These are phyloP conservation scores for Podaxis pistillaris DNA, from an alignment of 768 basidiomycete species.

Conservation along the genomic window DNA sequence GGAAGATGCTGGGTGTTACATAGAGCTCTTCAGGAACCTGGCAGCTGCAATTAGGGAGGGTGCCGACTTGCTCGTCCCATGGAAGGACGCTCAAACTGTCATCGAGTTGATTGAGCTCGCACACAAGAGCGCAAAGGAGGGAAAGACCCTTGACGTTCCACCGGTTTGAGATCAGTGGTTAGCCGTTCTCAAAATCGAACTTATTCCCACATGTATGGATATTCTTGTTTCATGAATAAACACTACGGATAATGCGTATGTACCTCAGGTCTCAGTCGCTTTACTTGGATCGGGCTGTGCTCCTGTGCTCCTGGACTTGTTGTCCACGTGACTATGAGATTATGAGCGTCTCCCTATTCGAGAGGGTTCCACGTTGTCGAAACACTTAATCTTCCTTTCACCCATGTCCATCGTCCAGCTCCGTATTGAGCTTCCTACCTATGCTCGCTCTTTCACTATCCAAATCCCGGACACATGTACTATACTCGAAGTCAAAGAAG, in stretches of 20 bases:
- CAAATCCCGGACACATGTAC: slow-evolving; percentile 46
- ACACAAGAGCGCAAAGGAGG: slow-evolving; percentile 62
- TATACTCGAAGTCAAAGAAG: slow-evolving; percentile 63
- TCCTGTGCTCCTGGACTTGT: no score
- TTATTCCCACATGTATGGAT: background rate
- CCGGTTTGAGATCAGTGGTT: background rate
- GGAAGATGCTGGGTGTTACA: slow-evolving; percentile 54
- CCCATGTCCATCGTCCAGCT: slow-evolving; percentile 47
- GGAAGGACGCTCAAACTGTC: slow-evolving; percentile 68
- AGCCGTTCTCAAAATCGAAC: no score
- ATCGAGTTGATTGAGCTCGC: slow-evolving; percentile 80
- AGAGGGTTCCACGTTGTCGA: slow-evolving; percentile 26
- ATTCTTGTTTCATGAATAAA: background rate
- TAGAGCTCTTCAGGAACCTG: slow-evolving; percentile 62
- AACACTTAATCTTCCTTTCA: slow-evolving; percentile 1
- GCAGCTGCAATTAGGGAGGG: slow-evolving; percentile 59
- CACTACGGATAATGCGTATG: background rate
- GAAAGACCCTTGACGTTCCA: slow-evolving; percentile 37
- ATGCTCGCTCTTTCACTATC: slow-evolving; percentile 64
- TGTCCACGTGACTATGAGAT: slow-evolving; percentile 23
- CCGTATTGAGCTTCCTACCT: slow-evolving; percentile 75
- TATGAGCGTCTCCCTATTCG: slow-evolving; percentile 11
- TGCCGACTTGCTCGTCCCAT: slow-evolving; percentile 59
- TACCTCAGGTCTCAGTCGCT: background rate
- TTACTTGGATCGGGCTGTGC: background rate